Evolutionary conservation across 345 rosid species (phyloP).

Genomic region (Dimocarpus longan): DNA sequence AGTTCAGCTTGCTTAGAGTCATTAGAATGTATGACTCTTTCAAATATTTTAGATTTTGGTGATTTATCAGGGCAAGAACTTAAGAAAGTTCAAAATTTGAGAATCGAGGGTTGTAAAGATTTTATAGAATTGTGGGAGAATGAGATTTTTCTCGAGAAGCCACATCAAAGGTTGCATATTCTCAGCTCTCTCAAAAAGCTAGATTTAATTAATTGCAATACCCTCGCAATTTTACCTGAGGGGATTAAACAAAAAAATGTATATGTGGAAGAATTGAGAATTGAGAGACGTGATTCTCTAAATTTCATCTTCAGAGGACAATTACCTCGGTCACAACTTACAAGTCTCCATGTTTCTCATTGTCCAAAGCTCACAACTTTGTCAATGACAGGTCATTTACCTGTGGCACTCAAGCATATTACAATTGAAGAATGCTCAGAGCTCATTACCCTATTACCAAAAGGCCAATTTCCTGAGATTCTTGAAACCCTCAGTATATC

Average conservation of each 20-base stretch:
- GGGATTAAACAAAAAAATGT: background rate
- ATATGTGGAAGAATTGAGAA: background rate
- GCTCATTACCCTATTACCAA: background rate
- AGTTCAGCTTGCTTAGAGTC: background rate
- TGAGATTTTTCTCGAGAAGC: background rate
- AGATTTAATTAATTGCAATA: background rate
- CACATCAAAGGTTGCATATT: background rate
- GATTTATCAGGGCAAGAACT: background rate
- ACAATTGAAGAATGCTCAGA: background rate
- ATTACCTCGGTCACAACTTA: background rate
- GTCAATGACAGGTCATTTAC: background rate
- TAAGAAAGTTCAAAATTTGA: background rate
- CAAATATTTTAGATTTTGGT: background rate
- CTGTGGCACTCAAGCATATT: background rate
- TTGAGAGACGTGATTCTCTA: background rate
- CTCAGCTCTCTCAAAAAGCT: background rate
- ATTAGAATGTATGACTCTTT: background rate
- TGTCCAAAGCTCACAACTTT: background rate
- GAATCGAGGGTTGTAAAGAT: background rate
- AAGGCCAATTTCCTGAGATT: background rate
- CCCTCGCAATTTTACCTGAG: background rate
- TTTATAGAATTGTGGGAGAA: background rate
- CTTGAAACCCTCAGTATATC: background rate
- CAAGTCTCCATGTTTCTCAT: background rate
- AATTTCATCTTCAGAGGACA: background rate